Base-by-base conservation (phyloP, 192 early-diverging fungal genomes). In the Chytriomyces sp. region DNA sequence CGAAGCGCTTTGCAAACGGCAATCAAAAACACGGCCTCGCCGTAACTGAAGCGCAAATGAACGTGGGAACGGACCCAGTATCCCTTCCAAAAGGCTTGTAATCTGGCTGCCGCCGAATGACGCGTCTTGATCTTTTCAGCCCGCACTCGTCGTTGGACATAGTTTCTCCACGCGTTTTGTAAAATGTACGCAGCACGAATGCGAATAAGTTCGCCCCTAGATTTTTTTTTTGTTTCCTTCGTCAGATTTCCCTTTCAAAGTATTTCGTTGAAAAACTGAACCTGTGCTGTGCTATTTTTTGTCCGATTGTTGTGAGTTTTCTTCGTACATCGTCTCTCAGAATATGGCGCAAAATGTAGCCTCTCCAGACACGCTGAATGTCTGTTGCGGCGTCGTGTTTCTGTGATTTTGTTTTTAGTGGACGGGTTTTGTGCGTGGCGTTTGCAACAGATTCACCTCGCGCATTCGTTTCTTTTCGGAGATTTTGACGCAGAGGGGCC, bases 21-120 rank as follows among this genome's bases (percentile, higher is more conserved):
- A 16, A 80, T 80, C 13, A 89, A 81, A 74, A 89, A 89, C 5
- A 89, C 83, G n/a, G 84, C 82, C 67, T 89, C 88, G 7, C 88
- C 88, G 75, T 89, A 89, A 8, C 80, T 81, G 76, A 88, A 89
- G 11, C 87, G 86, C 45, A 89, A 72, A 59, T 86, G 81, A 26
- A 84, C 83, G 61, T 88, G 86, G 6, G 86, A 86, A 9, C 88
- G 80, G 13, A 89, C 84, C 84, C 87, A 89, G 68, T 84, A 89
- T 3, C 88, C 88, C 72, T 82, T 82, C 88, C 88, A 89, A 28
- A 84, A 63, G 5, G 88, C 85, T 72, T 89, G 88, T 44, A 89
- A 81, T 77, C 82, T 73, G 28, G 86, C 83, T 0, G 85, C 88
- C 7, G 88, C 88, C 49, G 79, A 45, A 64, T 89, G 86, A 35